Base-by-base conservation (phyloP, 306 rosid species). In the Cucurbita argyrosperma region DNA sequence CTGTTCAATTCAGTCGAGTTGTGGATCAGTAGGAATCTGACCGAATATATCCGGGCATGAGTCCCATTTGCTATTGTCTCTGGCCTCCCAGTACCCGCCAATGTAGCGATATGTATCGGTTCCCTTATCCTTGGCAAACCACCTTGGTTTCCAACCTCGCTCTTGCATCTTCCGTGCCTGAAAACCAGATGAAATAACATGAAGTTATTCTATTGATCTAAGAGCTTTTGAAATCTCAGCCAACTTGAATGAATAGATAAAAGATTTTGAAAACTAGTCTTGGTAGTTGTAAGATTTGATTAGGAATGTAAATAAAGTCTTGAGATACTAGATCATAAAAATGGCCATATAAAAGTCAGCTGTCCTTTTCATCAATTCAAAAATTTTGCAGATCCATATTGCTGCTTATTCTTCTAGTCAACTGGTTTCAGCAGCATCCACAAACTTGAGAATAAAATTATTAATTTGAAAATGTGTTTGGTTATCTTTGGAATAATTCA, bases 111-210 rank as follows among this genome's bases (percentile, higher is more conserved):
- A 91, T 15, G 97, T n/a, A 55, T 92, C 99, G 8, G 82, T 89
- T 4, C 74, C 91, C 79, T 88, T 87, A 68, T 95, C 97, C 81
- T 79, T 84, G 0, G 86, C 81, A 77, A 95, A 95, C 99, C 99
- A 95, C 74, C 84, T 90, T 5, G 99, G 97, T 81, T 84, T 88
- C 99, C 99, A 95, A 52, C 99, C 99, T 19, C 92, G 81, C 79
- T 95, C 97, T 85, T 95, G 99, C 99, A 95, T 91, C 83, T 84
- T 88, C 77, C 97, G 86, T 39, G 99, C 97, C 99, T 95, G 84
- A 75, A 83, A 43, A 38, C 21, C 49, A 35, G 21, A 43, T 15
- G 63, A 52, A 78, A 78, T 80, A 63, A 51, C 70, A 79, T 70
- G n/a, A 80, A 16, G 8, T 45, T 21, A 59, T 23, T 59, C 14